Base-by-base conservation (phyloP, 345 rosid genomes). In the Brassica cretica region DNA sequence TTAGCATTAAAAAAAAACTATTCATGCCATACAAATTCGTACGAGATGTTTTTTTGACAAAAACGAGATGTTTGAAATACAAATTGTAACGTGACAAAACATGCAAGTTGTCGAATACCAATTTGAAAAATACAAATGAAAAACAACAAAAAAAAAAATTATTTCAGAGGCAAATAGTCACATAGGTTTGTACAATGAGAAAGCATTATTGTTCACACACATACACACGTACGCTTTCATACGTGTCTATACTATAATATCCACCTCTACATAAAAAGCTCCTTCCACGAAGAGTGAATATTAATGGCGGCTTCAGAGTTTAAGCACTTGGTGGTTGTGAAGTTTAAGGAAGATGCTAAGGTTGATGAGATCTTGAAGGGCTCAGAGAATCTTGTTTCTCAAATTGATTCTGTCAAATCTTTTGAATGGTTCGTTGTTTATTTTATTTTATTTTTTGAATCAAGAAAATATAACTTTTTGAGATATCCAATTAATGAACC, bases 241-340 rank as follows among this genome's bases (percentile, higher is more conserved):
- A 79, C 74, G 29, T 68, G n/a, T 73, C 30, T 27, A 27, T 27
- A 27, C 30, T 27, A 72, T 49, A n/a, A 55, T 73, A 70, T 68
- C 72, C 41, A 21, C 56, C 70, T 75, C 71, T 74, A 75, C 63
- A 74, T 69, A 69, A 70, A 64, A 65, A 21, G 51, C 16, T 74
- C 46, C 75, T 39, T 79, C 33, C 70, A 74, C 60, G 21, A 65
- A 29, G 32, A 7, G 12, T 15, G 37, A 75, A 80, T 62, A 37
- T 6, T 4, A 64, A 80, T 80, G 83, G 83, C 87, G 85, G 86
- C 73, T 56, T 70, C 80, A 82, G 94, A 84, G 79, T 89, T 89
- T 84, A 95, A 91, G 88, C 97, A 92, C 81, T 84, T 95, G 82
- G 98, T 86, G 64, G 66, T 90, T 68, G 95, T 90, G 33, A 95